Percentiles rank a stretch among this genome's conserved stretches.
phyloP scores from a whole-genome alignment of 2,329 filamentous ascomycete species.

The Capronia epimyces region DNA sequence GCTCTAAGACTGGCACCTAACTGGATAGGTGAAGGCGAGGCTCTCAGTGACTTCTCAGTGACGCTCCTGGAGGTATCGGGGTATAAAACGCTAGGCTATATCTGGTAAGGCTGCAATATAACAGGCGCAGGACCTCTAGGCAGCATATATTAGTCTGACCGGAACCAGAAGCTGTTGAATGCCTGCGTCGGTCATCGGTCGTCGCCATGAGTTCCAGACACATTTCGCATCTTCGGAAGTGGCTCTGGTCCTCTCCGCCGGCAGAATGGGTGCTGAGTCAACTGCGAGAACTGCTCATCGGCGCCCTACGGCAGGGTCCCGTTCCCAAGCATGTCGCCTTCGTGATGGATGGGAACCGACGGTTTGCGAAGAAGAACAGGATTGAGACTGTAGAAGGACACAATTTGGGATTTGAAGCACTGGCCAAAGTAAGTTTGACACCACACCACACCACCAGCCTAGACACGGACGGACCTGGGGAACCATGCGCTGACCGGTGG shows the following conservation, averaged over 20 bases:
- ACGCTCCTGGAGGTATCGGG: too few species aligned
- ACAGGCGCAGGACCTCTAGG: too few species aligned
- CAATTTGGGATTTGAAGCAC: conserved; percentile 88
- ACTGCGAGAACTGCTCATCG: conserved; percentile 78
- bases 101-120: too few species aligned
- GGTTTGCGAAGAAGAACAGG: conserved; percentile 81
- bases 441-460: conserved; percentile 31
- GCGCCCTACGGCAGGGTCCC: conserved; percentile 80
- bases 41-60: too few species aligned
- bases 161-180: too few species aligned
- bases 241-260: conserved; percentile 82
- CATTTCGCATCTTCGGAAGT: conserved; percentile 50
- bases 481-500: background rate
- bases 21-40: too few species aligned
- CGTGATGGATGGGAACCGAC: conserved; percentile 96
- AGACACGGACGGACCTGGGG: too few species aligned
- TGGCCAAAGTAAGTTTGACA: conserved; percentile 69
- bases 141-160: too few species aligned
- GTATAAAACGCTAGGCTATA: too few species aligned
- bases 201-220: conserved; percentile 8
- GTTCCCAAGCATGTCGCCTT: conserved; percentile 97
- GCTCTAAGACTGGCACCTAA: too few species aligned
- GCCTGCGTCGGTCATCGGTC: too few species aligned
- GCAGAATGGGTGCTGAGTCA: conserved; percentile 81
- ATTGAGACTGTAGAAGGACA: conserved; percentile 97